These are phyloP conservation scores for Orobanche coerulescens DNA, from an alignment of 257 asterid species.

Conservation along the genomic window DNA sequence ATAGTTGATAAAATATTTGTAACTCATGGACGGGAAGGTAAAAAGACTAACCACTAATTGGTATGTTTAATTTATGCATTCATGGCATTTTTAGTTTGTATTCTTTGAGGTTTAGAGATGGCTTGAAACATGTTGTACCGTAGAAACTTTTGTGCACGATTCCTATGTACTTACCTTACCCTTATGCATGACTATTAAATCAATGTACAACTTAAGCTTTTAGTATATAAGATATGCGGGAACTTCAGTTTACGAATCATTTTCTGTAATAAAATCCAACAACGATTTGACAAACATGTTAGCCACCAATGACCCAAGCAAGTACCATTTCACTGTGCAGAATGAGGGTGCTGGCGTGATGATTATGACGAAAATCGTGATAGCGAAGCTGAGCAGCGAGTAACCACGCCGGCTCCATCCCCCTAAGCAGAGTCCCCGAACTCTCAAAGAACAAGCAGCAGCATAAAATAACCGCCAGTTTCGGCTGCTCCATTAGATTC, in stretches of 20 bases:
- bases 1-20: too few species aligned
- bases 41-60: too few species aligned
- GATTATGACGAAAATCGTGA: constrained; percentile 37
- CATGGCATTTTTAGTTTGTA: too few species aligned
- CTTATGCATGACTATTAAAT: too few species aligned
- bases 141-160: too few species aligned
- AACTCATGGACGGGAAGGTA: too few species aligned
- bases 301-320: constrained; percentile 24
- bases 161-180: too few species aligned
- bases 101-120: too few species aligned
- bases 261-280: not conserved
- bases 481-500: constrained; percentile 28
- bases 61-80: too few species aligned
- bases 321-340: constrained; percentile 48
- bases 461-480: constrained; percentile 18
- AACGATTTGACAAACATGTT: not conserved
- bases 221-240: too few species aligned
- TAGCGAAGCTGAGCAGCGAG: constrained; percentile 41
- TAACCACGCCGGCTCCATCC: constrained; percentile 31
- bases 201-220: too few species aligned
- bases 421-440: constrained; percentile 29
- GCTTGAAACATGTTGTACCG: too few species aligned
- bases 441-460: constrained; percentile 21
- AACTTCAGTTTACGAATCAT: not conserved
- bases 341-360: constrained; percentile 51